Percentiles rank a stretch among this genome's conserved stretches.
Conservation (phyloP, 805 yeast species). For the Torulaspora indica region DNA sequence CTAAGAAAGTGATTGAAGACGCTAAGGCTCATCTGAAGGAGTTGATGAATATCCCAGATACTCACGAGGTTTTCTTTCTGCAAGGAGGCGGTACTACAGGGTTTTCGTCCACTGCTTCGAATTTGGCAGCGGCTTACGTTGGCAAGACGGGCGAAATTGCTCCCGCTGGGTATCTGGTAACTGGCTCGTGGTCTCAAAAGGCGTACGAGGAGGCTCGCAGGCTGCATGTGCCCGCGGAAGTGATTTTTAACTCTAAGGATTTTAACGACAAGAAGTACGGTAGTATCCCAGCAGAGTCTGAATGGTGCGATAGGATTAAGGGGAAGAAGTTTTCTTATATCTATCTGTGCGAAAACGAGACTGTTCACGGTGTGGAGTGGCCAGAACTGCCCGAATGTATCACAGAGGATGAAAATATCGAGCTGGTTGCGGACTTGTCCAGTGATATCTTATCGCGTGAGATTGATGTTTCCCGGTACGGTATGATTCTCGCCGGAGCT, state of each 20-base stretch:
- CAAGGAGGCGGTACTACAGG: slow-evolving; percentile 99
- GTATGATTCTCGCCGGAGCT: slow-evolving; percentile 94
- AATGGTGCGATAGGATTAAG: slow-evolving; percentile 54
- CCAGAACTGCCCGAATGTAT: slow-evolving; percentile 42
- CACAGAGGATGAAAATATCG: slow-evolving; percentile 56
- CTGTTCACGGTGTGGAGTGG: slow-evolving; percentile 93
- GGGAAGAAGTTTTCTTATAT: slow-evolving; percentile 66
- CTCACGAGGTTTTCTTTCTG: slow-evolving; percentile 89
- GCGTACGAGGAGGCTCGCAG: slow-evolving; percentile 82
- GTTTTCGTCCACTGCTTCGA: slow-evolving; percentile 81
- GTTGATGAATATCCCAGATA: slow-evolving; percentile 74
- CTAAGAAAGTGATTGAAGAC: slow-evolving; percentile 66
- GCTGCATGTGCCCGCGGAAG: slow-evolving; percentile 69
- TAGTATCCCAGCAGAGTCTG: slow-evolving; percentile 56
- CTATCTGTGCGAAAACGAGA: slow-evolving; percentile 93
- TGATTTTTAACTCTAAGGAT: slow-evolving; percentile 61
- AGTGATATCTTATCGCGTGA: slow-evolving; percentile 82
- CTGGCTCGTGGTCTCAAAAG: slow-evolving; percentile 93
- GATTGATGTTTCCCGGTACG: slow-evolving; percentile 78
- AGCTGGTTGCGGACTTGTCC: slow-evolving; percentile 90
- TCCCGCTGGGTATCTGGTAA: slow-evolving; percentile 77
- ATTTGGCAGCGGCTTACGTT: slow-evolving; percentile 69
- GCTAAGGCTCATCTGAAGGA: slow-evolving; percentile 64
- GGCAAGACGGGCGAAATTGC: slow-evolving; percentile 71
- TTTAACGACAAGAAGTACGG: slow-evolving; percentile 52